phyloP scores from a whole-genome alignment of 306 rosid genomes.

The Begonia masoniana region DNA sequence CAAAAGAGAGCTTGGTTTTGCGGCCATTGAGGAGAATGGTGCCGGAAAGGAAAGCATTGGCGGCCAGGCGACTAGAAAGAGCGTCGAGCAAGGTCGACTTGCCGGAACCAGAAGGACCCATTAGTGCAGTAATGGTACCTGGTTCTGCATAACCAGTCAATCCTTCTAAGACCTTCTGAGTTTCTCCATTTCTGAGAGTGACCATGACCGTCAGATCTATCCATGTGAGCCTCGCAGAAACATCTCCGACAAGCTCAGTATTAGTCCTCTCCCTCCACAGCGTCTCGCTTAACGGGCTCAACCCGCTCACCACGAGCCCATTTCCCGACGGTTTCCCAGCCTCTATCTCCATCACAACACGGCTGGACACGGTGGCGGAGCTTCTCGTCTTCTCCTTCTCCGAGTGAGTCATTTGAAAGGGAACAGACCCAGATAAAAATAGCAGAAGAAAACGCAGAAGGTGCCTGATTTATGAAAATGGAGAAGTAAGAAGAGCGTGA shows the following conservation, averaged over 20 bases:
- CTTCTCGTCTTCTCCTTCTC: too few relatives aligned
- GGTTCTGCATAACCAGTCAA: slow-evolving; percentile 92
- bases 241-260: slow-evolving; percentile 61
- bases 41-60: slow-evolving; percentile 84
- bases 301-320: slow-evolving; percentile 20
- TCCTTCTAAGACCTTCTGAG: slow-evolving; percentile 71
- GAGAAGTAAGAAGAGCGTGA: too few relatives aligned
- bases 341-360: slow-evolving; percentile 61
- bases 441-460: too few relatives aligned
- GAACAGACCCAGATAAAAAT: too few relatives aligned
- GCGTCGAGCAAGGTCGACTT: slow-evolving; percentile 93
- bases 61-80: slow-evolving; percentile 81
- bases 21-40: slow-evolving; percentile 80
- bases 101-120: slow-evolving; percentile 99
- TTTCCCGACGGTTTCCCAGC: slow-evolving; percentile 36
- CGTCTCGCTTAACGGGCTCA: slow-evolving; percentile 91
- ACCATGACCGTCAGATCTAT: slow-evolving; percentile 94
- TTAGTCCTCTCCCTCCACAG: slow-evolving; percentile 71
- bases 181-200: slow-evolving; percentile 62
- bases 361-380: not conserved
- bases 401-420: too few relatives aligned
- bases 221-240: slow-evolving; percentile 92
- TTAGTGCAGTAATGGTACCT: slow-evolving; percentile 80
- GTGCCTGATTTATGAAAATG: too few relatives aligned
- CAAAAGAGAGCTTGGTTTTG: slow-evolving; percentile 84